These are phyloP conservation scores for Ganoderma resinaceum DNA, from an alignment of 1,284 basidiomycete species.

Conservation along the genomic window DNA sequence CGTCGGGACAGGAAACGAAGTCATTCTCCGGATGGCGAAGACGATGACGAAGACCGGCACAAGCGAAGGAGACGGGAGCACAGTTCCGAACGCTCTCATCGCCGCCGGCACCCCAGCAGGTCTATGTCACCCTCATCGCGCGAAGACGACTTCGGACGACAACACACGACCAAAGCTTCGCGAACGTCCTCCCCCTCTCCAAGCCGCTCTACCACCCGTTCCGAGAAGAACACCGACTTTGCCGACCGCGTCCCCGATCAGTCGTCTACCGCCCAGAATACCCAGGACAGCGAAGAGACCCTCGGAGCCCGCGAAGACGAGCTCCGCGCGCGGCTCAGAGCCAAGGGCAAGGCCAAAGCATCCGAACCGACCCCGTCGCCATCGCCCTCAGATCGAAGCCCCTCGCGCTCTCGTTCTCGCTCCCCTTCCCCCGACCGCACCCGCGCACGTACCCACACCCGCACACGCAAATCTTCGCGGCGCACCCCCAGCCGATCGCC, in stretches of 20 bases:
- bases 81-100: slow-evolving; percentile 33
- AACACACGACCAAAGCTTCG: not conserved
- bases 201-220: not conserved
- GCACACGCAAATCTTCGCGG: slow-evolving; percentile 1
- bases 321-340: slow-evolving; percentile 39
- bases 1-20: slow-evolving; percentile 32
- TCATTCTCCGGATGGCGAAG: slow-evolving; percentile 27
- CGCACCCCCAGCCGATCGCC: slow-evolving; percentile 2
- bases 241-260: slow-evolving; percentile 11
- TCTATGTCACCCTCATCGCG: slow-evolving; percentile 14
- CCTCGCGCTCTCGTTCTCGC: slow-evolving; percentile 6
- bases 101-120: slow-evolving; percentile 30
- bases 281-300: slow-evolving; percentile 9
- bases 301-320: slow-evolving; percentile 31
- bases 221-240: not conserved
- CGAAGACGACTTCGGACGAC: slow-evolving; percentile 9
- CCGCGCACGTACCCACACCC: slow-evolving; percentile 13
- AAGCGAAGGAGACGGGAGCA: slow-evolving; percentile 33
- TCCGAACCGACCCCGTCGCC: slow-evolving; percentile 17
- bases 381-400: slow-evolving; percentile 1
- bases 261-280: slow-evolving; percentile 16
- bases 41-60: slow-evolving; percentile 25
- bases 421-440: slow-evolving; percentile 19
- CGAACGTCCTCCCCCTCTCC: slow-evolving; percentile 10
- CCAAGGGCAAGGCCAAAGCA: slow-evolving; percentile 40